These are phyloP conservation scores for Exophiala phaeomuriformis DNA, from an alignment of 2,329 filamentous ascomycete species.

Conservation along the genomic window DNA sequence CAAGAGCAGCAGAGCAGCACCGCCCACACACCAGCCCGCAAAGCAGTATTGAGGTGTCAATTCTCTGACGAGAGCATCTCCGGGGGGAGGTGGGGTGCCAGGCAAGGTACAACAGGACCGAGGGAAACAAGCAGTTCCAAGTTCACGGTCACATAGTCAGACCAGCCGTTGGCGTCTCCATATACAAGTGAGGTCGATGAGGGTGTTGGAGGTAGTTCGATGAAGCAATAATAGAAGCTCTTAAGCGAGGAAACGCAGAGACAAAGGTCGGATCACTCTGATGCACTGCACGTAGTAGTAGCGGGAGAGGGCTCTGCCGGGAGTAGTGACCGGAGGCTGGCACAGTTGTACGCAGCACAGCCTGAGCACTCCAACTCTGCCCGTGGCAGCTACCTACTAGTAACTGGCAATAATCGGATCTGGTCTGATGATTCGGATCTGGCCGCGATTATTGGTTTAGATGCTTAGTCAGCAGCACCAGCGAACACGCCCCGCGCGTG, in stretches of 20 bases:
- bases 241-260: neutral
- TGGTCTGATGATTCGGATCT: no score
- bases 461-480: no score
- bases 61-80: constrained; percentile 12
- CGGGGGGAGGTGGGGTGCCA: constrained; percentile 5
- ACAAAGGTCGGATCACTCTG: neutral
- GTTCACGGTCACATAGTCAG: constrained; percentile 10
- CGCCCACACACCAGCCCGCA: neutral
- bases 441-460: no score
- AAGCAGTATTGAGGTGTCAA: neutral
- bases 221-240: neutral
- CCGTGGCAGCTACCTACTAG: no score
- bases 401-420: no score
- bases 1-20: neutral
- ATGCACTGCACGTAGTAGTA: no score
- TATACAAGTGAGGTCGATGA: neutral
- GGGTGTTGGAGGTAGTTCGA: neutral
- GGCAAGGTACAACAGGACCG: neutral
- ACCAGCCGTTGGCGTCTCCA: neutral
- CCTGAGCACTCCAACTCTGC: no score
- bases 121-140: constrained; percentile 3
- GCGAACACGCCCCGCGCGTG: no score
- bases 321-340: no score
- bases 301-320: no score
- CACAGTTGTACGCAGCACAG: no score